phyloP scores from a whole-genome alignment of 495 filamentous ascomycete species.

The Penicillium paxilli region DNA sequence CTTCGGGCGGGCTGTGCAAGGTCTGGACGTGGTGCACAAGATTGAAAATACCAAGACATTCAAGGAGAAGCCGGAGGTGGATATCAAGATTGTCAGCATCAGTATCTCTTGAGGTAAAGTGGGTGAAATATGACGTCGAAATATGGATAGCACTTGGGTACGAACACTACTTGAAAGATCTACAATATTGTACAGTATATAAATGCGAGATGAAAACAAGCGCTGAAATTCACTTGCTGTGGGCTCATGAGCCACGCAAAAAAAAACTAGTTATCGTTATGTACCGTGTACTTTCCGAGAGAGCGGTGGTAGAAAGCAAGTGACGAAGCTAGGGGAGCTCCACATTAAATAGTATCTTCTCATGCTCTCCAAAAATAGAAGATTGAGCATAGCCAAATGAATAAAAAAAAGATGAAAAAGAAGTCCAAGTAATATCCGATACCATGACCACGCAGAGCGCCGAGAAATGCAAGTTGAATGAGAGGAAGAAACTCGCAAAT shows the following conservation, averaged over 20 bases:
- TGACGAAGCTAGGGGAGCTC: background rate
- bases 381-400: background rate
- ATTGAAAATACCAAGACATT: slow-evolving; percentile 92
- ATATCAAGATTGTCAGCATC: slow-evolving; percentile 96
- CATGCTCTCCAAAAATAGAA: too few relatives aligned
- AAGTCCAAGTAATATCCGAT: background rate
- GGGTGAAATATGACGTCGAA: too few relatives aligned
- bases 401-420: background rate
- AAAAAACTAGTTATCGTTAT: background rate
- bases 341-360: background rate
- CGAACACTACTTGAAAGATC: too few relatives aligned
- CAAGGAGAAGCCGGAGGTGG: slow-evolving; percentile 95
- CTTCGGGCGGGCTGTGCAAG: slow-evolving; percentile 86
- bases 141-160: too few relatives aligned
- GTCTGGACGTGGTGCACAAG: slow-evolving; percentile 91
- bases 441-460: slow-evolving; percentile 1
- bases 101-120: slow-evolving; percentile 24
- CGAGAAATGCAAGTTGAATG: slow-evolving; percentile 6
- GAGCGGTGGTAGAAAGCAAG: background rate
- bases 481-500: slow-evolving; percentile 5
- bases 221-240: background rate
- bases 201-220: slow-evolving; percentile 1
- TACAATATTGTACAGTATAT: slow-evolving; percentile 6
- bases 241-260: background rate
- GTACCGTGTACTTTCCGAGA: background rate